Conservation (phyloP, 257 asterid species). For the Thymus quinquecostatus region DNA sequence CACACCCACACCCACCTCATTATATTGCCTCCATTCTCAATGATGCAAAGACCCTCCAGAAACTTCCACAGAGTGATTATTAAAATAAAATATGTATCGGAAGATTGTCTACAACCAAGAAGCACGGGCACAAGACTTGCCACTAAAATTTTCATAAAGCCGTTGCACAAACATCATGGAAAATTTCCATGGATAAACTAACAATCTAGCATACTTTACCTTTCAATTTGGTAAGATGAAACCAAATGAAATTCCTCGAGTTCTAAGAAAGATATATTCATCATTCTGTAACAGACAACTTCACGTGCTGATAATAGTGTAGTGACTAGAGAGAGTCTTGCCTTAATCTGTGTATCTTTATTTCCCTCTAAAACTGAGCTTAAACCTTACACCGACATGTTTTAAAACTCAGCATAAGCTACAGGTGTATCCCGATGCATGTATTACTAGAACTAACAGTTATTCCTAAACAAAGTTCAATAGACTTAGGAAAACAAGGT, state of each 20-base stretch:
- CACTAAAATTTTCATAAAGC: background rate
- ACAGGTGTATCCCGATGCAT: conserved; percentile 18
- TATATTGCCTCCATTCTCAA: no score
- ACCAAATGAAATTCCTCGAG: background rate
- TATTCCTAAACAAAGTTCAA: conserved; percentile 20
- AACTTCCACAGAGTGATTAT: background rate
- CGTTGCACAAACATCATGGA: conserved; percentile 11
- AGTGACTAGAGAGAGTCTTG: conserved; percentile 1
- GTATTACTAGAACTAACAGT: conserved; percentile 27
- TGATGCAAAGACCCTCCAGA: no score
- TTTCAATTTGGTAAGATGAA: background rate
- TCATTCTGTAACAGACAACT: conserved; percentile 6
- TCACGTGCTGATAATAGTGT: conserved; percentile 14
- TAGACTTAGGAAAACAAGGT: background rate
- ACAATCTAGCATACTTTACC: background rate
- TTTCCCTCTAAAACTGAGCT: conserved; percentile 22
- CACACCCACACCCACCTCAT: no score
- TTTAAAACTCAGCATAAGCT: conserved; percentile 19
- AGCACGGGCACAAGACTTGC: background rate
- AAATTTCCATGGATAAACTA: background rate
- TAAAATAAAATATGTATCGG: background rate
- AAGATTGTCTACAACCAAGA: conserved; percentile 1
- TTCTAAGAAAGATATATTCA: background rate
- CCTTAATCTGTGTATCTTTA: conserved; percentile 12
- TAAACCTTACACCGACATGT: conserved; percentile 3